Conservation (phyloP, 148 eudicot species). For the Heliamphora exappendiculata region DNA sequence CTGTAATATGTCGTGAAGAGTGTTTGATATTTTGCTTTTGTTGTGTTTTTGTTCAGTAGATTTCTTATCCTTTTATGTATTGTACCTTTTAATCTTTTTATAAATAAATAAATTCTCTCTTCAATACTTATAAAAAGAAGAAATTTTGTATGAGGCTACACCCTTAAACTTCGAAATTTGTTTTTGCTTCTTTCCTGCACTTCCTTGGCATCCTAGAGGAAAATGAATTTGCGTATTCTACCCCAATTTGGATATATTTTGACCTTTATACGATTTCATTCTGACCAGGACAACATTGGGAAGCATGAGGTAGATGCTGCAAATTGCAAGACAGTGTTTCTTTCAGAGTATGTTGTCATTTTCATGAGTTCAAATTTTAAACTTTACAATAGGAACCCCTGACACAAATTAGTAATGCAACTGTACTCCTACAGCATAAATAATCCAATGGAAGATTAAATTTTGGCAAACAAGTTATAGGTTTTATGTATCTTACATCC, state of each 20-base stretch:
- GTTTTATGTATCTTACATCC: too few relatives aligned
- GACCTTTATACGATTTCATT: slow-evolving; percentile 11
- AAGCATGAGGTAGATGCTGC: slow-evolving; percentile 74
- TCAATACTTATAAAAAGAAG: too few relatives aligned
- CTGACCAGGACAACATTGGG: slow-evolving; percentile 66
- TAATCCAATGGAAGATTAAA: not conserved
- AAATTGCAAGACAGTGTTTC: slow-evolving; percentile 64
- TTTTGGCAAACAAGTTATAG: not conserved
- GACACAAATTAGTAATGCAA: slow-evolving; percentile 5
- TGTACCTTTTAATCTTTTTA: too few relatives aligned
- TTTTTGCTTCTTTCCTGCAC: not conserved
- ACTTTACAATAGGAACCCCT: not conserved
- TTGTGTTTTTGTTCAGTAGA: too few relatives aligned
- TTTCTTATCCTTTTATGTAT: too few relatives aligned
- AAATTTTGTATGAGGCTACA: not conserved
- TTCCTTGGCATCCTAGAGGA: not conserved
- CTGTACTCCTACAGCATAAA: not conserved
- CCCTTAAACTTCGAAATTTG: not conserved
- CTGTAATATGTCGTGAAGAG: too few relatives aligned
- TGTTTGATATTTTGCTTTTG: too few relatives aligned
- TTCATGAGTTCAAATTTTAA: not conserved
- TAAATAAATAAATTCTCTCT: too few relatives aligned
- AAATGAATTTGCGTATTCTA: not conserved
- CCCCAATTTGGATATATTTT: slow-evolving; percentile 1
- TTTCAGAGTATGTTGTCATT: slow-evolving; percentile 60